Evolutionary conservation across 345 rosid genomes (phyloP).

Genomic region (Lepidium didymum): DNA sequence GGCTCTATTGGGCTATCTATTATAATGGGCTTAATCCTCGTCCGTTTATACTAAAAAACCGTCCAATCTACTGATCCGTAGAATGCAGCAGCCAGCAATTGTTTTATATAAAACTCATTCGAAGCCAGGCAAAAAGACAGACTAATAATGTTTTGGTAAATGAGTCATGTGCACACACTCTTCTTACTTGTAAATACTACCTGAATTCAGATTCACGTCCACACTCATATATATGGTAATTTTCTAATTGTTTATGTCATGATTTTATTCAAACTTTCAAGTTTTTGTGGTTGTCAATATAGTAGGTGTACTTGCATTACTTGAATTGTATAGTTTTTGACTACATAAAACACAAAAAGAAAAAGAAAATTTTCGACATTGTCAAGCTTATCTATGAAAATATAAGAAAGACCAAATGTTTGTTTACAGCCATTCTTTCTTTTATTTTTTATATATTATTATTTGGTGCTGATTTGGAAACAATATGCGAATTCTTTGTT

Average conservation of each 20-base stretch:
- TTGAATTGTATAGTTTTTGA: background rate
- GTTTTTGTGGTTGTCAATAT: background rate
- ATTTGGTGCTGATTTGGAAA: background rate
- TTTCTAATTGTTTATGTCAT: no score
- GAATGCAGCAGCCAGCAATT: background rate
- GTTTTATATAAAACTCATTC: background rate
- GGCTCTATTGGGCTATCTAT: background rate
- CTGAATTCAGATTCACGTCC: constrained; percentile 4
- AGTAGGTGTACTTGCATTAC: background rate
- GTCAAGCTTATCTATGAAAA: constrained; percentile 7
- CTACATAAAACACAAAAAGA: background rate
- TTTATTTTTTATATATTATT: background rate
- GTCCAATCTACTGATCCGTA: background rate
- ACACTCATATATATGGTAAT: background rate
- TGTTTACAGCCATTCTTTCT: constrained; percentile 19
- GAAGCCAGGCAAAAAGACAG: background rate
- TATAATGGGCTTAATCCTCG: no score
- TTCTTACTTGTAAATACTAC: background rate
- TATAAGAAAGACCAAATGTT: background rate
- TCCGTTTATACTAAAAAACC: no score
- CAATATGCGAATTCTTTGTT: constrained; percentile 1
- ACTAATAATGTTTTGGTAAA: constrained; percentile 9
- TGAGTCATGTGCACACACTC: constrained; percentile 3
- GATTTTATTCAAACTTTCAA: no score
- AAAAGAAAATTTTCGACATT: background rate